Evolutionary conservation across 1,139 yeast genomes (phyloP).

Genomic region (Meyerozyma smithsonii): DNA sequence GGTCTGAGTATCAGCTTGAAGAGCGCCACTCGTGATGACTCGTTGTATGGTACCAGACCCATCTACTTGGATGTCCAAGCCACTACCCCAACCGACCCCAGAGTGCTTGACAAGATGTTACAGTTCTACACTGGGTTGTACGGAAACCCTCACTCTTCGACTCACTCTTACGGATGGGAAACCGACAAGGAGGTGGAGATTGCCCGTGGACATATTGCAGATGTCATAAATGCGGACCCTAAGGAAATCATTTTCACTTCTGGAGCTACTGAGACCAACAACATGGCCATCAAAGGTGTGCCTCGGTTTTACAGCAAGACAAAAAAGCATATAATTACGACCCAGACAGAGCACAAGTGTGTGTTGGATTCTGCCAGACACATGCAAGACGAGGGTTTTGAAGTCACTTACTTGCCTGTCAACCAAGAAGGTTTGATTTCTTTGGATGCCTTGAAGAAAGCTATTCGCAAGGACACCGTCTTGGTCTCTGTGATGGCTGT

Average conservation of each 20-base stretch:
- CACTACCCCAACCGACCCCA: constrained; percentile 96
- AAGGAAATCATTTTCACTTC: constrained; percentile 95
- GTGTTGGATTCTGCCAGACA: constrained; percentile 93
- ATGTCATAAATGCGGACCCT: constrained; percentile 86
- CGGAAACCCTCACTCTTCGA: constrained; percentile 96
- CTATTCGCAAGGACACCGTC: constrained; percentile 88
- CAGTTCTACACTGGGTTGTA: constrained; percentile 88
- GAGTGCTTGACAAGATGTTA: constrained; percentile 92
- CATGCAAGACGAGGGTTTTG: constrained; percentile 94
- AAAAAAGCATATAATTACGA: constrained; percentile 89
- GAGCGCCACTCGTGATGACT: constrained; percentile 43
- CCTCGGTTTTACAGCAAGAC: constrained; percentile 88
- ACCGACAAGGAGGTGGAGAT: constrained; percentile 87
- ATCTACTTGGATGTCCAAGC: constrained; percentile 95
- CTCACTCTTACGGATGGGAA: constrained; percentile 99
- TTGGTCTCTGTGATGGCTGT: constrained; percentile 97
- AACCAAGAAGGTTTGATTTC: constrained; percentile 72
- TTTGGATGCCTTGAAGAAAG: constrained; percentile 70
- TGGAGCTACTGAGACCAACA: constrained; percentile 97
- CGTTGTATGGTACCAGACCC: constrained; percentile 66
- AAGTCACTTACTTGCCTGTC: constrained; percentile 89
- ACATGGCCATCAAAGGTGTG: constrained; percentile 92
- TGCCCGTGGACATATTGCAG: constrained; percentile 80
- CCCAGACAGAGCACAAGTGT: constrained; percentile 97
- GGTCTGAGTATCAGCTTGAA: constrained; percentile 43